Percentiles rank a stretch among this genome's conserved stretches.
Evolutionary conservation across 176 grass and related monocot genomes (phyloP).

Genomic region (Aegilops tauschii): DNA sequence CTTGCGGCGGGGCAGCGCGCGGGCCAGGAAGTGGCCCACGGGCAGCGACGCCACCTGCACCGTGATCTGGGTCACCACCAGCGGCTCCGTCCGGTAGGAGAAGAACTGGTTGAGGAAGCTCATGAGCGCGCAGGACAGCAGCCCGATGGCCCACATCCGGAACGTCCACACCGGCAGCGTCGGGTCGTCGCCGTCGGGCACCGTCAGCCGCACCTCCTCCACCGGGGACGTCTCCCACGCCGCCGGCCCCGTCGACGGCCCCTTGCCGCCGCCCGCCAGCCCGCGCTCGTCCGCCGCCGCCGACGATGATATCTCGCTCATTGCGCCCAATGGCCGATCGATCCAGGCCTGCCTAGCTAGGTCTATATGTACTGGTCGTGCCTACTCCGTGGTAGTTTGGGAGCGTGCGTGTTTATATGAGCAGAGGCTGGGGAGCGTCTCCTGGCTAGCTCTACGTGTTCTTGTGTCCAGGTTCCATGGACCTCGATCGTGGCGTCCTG

Average conservation of each 20-base stretch:
- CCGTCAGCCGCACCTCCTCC: slow-evolving; percentile 81
- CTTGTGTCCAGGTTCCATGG: too few relatives aligned
- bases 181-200: slow-evolving; percentile 60
- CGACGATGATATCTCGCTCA: slow-evolving; percentile 13
- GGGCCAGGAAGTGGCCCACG: slow-evolving; percentile 70
- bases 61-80: slow-evolving; percentile 81
- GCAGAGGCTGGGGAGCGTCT: too few relatives aligned
- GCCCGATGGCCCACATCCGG: slow-evolving; percentile 80
- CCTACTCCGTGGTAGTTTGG: too few relatives aligned
- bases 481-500: too few relatives aligned
- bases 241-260: neutral
- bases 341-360: too few relatives aligned
- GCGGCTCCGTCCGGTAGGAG: slow-evolving; percentile 77
- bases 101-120: slow-evolving; percentile 98
- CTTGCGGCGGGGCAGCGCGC: slow-evolving; percentile 34
- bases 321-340: neutral
- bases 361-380: too few relatives aligned
- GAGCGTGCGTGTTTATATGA: too few relatives aligned
- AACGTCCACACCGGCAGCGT: slow-evolving; percentile 88
- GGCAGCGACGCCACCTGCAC: slow-evolving; percentile 86
- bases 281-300: slow-evolving; percentile 16
- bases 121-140: slow-evolving; percentile 56
- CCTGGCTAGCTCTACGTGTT: too few relatives aligned
- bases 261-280: slow-evolving; percentile 9
- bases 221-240: slow-evolving; percentile 54